Conservation (phyloP, 306 rosid genomes). For the Alnus glutinosa region DNA sequence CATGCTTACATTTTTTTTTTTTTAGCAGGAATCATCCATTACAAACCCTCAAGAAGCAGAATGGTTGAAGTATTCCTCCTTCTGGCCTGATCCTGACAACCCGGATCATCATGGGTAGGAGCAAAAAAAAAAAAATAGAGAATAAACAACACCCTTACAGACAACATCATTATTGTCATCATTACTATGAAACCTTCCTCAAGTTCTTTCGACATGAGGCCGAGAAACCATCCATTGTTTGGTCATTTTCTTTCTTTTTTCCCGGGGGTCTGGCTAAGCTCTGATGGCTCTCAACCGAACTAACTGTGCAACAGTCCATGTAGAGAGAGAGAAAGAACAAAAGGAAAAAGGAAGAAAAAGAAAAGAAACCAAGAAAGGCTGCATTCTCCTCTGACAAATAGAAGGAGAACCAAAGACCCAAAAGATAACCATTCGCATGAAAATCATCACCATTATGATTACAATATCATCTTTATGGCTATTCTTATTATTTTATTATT, state of each 20-base stretch:
- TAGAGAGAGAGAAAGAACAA: constrained; percentile 45
- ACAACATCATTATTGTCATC: constrained; percentile 52
- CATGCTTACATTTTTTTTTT: background rate
- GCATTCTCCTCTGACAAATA: constrained; percentile 52
- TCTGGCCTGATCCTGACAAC: constrained; percentile 92
- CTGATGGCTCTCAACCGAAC: constrained; percentile 47
- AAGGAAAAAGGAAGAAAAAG: constrained; percentile 24
- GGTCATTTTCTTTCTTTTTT: constrained; percentile 44
- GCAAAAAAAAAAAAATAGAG: constrained; percentile 11
- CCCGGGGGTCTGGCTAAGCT: constrained; percentile 29
- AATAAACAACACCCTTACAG: constrained; percentile 28
- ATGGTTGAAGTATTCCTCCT: constrained; percentile 94
- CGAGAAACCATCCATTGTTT: constrained; percentile 37
- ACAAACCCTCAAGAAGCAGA: constrained; percentile 79
- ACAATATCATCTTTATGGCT: constrained; percentile 42
- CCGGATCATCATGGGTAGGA: constrained; percentile 74
- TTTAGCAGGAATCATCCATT: constrained; percentile 68
- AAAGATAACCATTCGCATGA: constrained; percentile 58
- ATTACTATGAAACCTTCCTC: constrained; percentile 52
- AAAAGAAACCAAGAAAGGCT: constrained; percentile 50
- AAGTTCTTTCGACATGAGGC: constrained; percentile 48
- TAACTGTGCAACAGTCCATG: constrained; percentile 48
- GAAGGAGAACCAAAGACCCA: constrained; percentile 49
- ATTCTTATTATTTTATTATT: constrained; percentile 62
- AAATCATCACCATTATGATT: constrained; percentile 71